These are phyloP conservation scores for Phaeosphaeria sp. DNA, from an alignment of 2,329 filamentous ascomycete species.

Conservation along the genomic window DNA sequence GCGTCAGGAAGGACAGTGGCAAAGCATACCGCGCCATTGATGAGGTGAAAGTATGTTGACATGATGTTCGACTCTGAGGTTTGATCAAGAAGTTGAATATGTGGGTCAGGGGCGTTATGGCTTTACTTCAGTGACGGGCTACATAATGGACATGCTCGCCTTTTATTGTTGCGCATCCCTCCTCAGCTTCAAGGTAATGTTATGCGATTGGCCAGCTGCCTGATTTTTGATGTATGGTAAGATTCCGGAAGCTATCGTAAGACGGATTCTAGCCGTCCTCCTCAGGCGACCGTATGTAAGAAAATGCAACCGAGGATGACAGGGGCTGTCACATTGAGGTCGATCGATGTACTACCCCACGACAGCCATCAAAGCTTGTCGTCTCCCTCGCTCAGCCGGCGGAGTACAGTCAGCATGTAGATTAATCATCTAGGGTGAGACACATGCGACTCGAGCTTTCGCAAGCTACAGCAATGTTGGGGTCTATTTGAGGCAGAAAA, in stretches of 20 bases:
- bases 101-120: neutral
- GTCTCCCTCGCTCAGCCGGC: neutral
- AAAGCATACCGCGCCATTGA: constrained; percentile 18
- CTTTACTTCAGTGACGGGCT: neutral
- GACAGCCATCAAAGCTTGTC: neutral
- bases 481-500: neutral
- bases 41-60: constrained; percentile 13
- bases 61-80: neutral
- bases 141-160: neutral
- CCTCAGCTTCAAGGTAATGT: neutral
- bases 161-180: neutral
- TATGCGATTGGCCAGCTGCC: neutral
- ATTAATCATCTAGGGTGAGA: neutral
- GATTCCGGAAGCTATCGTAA: neutral
- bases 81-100: neutral
- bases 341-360: neutral
- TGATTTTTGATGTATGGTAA: neutral
- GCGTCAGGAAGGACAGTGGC: neutral
- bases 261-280: neutral
- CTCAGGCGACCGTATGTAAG: neutral
- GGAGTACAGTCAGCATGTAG: neutral
- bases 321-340: neutral
- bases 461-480: neutral
- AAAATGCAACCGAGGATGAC: neutral
- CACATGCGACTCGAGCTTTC: neutral